Evolutionary conservation across 2,329 filamentous ascomycete genomes (phyloP).

Genomic region (Colletotrichum incanum): DNA sequence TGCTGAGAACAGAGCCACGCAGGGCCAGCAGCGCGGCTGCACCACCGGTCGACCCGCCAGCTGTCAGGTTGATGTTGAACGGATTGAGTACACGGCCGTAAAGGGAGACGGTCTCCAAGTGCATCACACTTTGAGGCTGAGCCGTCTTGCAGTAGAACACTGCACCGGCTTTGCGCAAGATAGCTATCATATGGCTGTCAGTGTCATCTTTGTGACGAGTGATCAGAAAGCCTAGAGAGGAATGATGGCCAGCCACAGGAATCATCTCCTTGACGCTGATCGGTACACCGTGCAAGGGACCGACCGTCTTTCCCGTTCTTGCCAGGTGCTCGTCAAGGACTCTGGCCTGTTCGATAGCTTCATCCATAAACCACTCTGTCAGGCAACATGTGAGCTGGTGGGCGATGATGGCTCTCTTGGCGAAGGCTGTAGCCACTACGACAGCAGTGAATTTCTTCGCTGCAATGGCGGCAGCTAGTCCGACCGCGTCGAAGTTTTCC

Average conservation of each 20-base stretch:
- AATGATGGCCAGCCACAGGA: constrained; percentile 64
- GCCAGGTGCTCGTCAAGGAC: constrained; percentile 60
- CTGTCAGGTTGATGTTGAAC: constrained; percentile 70
- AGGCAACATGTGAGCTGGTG: constrained; percentile 54
- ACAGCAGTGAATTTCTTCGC: constrained; percentile 54
- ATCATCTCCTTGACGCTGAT: constrained; percentile 73
- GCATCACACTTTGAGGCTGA: constrained; percentile 71
- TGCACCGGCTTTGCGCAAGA: constrained; percentile 72
- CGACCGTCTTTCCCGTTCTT: constrained; percentile 59
- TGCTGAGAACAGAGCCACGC: constrained; percentile 57
- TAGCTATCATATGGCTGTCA: constrained; percentile 70
- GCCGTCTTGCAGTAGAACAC: constrained; percentile 80
- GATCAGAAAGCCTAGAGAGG: constrained; percentile 67
- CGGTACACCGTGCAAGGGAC: constrained; percentile 71
- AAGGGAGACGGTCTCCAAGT: constrained; percentile 73
- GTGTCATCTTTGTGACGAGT: constrained; percentile 63
- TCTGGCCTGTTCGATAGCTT: constrained; percentile 49
- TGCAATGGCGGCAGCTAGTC: constrained; percentile 58
- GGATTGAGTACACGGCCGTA: constrained; percentile 77
- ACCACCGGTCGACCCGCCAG: constrained; percentile 77
- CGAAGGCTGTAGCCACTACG: constrained; percentile 54
- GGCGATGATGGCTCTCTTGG: constrained; percentile 49
- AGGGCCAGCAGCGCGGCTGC: constrained; percentile 58
- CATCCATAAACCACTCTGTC: constrained; percentile 63
- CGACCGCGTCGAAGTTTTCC: constrained; percentile 60